Base-by-base conservation (phyloP, 305 asterid species). In the Fraxinus baroniana region DNA sequence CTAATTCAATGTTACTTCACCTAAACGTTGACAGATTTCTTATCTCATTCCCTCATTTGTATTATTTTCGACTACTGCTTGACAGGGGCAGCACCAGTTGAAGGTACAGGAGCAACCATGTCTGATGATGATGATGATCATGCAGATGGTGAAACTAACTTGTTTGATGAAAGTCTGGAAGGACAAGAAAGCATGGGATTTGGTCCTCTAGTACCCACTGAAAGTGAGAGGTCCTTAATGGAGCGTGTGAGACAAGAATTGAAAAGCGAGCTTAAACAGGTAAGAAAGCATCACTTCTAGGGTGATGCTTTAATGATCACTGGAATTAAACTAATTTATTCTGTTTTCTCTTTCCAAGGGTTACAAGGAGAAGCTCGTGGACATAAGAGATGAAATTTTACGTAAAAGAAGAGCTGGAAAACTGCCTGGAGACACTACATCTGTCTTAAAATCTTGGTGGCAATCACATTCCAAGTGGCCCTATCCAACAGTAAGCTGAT, bases 31-130 rank as follows among this genome's bases (percentile, higher is more conserved):
- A 18, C 26, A 3, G 12, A 18, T 57, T 5, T 57, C 28, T 22
- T 66, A 24, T 66, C 73, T 66, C 73, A 64, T 2, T 24, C 35
- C 15, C 17, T 24, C 74, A 10, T 70, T 70, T 68, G 9, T 30
- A 15, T 30, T 13, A 70, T 70, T 0, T 87, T 68, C 80, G 39
- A n/a, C 33, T 35, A 49, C 82, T 80, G 8, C 76, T 82, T 66
- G 57, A 83, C 89, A 94, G 99, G 98, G 22, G 97, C 91, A 32
- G 92, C 98, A 6, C 97, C 97, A n/a, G 95, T 95, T 33, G 99
- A 96, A 90, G 98, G 98, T 44, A 92, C 95, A 28, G 98, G 98
- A n/a, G 98, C 99, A 64, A 94, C 99, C 18, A 96, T 96, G 99
- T 94, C 98, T 3, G 99, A 96, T 83, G 98, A 96, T 74, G 99